Evolutionary conservation across 2,329 filamentous ascomycete genomes (phyloP), one percentile per base, ranked within the genome.

Genomic region (Cladosporium sp.): DNA sequence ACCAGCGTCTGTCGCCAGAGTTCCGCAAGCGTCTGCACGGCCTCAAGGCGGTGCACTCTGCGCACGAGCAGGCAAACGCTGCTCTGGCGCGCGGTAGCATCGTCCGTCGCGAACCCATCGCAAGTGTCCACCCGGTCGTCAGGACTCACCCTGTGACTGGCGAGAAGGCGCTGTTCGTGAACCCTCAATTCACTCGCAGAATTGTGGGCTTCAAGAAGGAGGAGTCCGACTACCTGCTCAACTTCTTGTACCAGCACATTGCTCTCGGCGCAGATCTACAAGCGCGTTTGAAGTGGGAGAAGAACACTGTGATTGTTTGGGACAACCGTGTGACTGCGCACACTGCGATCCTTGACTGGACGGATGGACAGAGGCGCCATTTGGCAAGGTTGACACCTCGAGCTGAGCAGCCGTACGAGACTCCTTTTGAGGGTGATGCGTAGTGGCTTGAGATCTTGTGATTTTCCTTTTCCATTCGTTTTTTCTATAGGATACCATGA

Each of bases 191-290:
- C 80, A 94, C 91, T 4, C 88, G 92, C 60, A 84, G 88, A 34
- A 94, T 96, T 64, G 86, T 94, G 1, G 92, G 92, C 14, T 86
- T 90, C 74, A 96, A 96, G 80, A 92, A 92, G 75, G 92, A 96
- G 75, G 93, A 96, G 75, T 92, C 89, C 1, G 92, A 96, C 69
- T 84, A 84, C 58, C 81, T 93, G 11, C 83, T 93, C 66, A 91
- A 92, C 73, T 93, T 93, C 80, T 79, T 93, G 18, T 92, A 89
- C 75, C 86, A 92, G 73, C 91, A 93, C 73, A 87, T 92, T 62
- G 89, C 88, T 0, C 84, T 86, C 49, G 89, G 89, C 24, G 87
- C 89, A 59, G 90, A 93, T 74, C 87, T 92, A 76, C 91, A 93
- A 71, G 84, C 84, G 5, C 85, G 91, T 28, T 84, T 96, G 59